Base-by-base conservation (phyloP, 75 land plant genomes). In the Ceratopteris richardii region DNA sequence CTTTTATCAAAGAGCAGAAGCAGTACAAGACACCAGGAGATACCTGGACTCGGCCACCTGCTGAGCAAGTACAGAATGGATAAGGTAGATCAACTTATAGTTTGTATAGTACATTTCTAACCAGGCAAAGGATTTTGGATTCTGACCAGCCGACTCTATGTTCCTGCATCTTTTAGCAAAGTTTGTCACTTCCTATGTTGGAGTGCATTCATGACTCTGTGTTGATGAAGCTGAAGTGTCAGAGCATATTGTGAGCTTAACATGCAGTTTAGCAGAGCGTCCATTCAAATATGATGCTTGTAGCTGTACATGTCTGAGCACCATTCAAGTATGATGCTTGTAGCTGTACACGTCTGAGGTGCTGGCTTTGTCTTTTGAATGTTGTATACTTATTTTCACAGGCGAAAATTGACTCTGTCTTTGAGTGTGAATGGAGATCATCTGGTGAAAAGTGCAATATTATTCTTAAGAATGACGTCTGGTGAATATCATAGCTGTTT, bases 221-320 rank as follows among this genome's bases (percentile, higher is more conserved):
- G 29, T 80, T 22, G 99, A 95, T 78, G 99, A 95, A 72, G 87
- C 99, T 68, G 99, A 95, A 58, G 36, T 90, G 28, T 91, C 99
- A 60, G 99, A 95, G 20, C 96, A 90, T 69, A 63, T 95, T 56
- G 83, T 84, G 62, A 88, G 88, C 29, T 75, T 95, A 52, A 95
- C 90, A 55, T 39, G 74, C 44, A 90, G 96, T 61, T 75, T 95
- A 31, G 91, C 88, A 29, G 77, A 78, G 47, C 90, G 91, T 62
- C 88, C 73, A 40, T 95, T 90, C 31, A 77, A 90, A 96, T 94
- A 61, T 30, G 58, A 9, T 4, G 7, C 37, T 33, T n/a, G n/a
- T n/a, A n/a, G n/a, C n/a, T n/a, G n/a, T n/a, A n/a, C n/a, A n/a
- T n/a, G n/a, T n/a, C n/a, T n/a, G n/a, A n/a, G n/a, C n/a, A n/a